phyloP scores from a whole-genome alignment of 192 early-diverging fungal species.

The Coemansia sp. region DNA sequence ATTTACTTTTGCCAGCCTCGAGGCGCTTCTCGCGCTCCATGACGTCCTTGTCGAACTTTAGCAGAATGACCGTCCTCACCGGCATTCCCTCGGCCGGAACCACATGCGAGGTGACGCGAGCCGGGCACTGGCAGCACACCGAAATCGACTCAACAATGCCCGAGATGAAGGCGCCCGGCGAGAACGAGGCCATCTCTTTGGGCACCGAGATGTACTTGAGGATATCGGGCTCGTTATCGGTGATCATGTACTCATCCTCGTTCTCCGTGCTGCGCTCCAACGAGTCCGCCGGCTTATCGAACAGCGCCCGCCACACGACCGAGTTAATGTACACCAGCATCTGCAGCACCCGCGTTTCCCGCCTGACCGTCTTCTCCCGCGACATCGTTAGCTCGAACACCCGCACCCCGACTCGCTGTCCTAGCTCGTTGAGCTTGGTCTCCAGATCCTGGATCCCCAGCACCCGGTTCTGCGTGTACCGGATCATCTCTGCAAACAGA shows the following conservation, averaged over 20 bases:
- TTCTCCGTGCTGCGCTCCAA: constrained; percentile 94
- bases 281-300: constrained; percentile 95
- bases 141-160: constrained; percentile 96
- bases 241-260: constrained; percentile 99
- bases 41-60: constrained; percentile 89
- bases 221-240: constrained; percentile 94
- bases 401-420: constrained; percentile 91
- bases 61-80: constrained; percentile 89
- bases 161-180: constrained; percentile 92
- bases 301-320: constrained; percentile 91
- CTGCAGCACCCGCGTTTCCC: constrained; percentile 87
- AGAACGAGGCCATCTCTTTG: constrained; percentile 88
- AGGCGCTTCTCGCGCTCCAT: constrained; percentile 74
- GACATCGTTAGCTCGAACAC: constrained; percentile 85
- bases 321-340: constrained; percentile 94
- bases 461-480: constrained; percentile 95
- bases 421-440: constrained; percentile 87
- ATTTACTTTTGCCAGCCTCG: constrained; percentile 50
- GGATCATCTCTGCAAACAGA: constrained; percentile 93
- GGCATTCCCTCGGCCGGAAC: constrained; percentile 87
- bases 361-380: constrained; percentile 85
- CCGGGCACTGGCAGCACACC: constrained; percentile 80
- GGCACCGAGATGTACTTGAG: constrained; percentile 93
- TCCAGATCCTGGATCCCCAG: constrained; percentile 95
- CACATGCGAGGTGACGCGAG: constrained; percentile 86